Percentiles rank a stretch among this genome's conserved stretches.
phyloP scores from a whole-genome alignment of 1,284 basidiomycete genomes.

The Sporisorium sorghi region DNA sequence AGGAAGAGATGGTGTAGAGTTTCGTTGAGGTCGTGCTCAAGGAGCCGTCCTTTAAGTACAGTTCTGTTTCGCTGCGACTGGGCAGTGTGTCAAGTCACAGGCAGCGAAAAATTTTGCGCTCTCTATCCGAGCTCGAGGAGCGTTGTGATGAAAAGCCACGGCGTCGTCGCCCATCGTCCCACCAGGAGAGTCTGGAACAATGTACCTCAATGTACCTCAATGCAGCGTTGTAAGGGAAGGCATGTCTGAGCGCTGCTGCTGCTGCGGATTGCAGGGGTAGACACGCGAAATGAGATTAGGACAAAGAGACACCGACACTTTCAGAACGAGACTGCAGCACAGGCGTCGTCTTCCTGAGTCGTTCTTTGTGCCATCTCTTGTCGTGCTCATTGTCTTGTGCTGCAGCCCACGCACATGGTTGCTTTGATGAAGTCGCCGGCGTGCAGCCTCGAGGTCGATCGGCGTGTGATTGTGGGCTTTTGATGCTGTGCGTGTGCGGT shows the following conservation, averaged over 20 bases:
- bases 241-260: neutral
- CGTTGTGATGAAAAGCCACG: neutral
- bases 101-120: neutral
- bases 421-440: conserved; percentile 4
- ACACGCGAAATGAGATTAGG: neutral
- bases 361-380: no score
- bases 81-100: no score
- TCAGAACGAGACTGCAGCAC: no score
- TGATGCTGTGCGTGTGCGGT: no score
- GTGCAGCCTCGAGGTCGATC: conserved; percentile 4
- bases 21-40: neutral
- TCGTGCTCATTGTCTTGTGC: neutral
- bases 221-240: no score
- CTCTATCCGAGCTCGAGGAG: neutral
- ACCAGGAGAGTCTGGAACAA: neutral
- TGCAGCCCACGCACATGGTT: neutral
- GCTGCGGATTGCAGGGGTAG: neutral
- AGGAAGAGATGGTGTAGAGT: neutral
- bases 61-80: neutral
- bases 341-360: neutral
- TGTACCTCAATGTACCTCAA: no score
- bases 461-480: neutral
- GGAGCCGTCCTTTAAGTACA: neutral
- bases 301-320: no score
- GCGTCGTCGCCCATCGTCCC: neutral